Conservation (phyloP, 192 early-diverging fungal species). For the Gryganskiella cystojenkinii region DNA sequence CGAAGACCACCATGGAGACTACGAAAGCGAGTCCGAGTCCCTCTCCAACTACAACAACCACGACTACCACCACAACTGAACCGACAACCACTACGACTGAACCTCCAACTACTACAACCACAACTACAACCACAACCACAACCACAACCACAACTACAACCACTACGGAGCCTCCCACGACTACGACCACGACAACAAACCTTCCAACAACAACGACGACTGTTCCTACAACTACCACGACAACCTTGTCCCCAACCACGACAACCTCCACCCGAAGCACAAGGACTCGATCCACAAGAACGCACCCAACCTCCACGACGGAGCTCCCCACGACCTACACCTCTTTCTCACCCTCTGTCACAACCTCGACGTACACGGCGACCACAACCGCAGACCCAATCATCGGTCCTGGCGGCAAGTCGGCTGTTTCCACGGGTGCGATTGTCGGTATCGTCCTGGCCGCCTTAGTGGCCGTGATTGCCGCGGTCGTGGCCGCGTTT, state of each 20-base stretch:
- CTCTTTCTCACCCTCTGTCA: slow-evolving; percentile 1
- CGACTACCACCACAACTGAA: background rate
- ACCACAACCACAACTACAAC: background rate
- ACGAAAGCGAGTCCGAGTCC: background rate
- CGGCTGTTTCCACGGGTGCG: slow-evolving; percentile 13
- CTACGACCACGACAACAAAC: background rate
- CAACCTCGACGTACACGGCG: background rate
- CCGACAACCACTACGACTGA: slow-evolving; percentile 4
- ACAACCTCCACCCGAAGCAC: slow-evolving; percentile 10
- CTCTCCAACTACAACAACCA: slow-evolving; percentile 1
- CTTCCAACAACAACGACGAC: slow-evolving; percentile 1
- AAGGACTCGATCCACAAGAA: background rate
- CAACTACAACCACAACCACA: background rate
- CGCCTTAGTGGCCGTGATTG: slow-evolving; percentile 11
- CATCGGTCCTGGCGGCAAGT: background rate
- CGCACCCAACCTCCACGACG: background rate
- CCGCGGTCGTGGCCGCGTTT: slow-evolving; percentile 9
- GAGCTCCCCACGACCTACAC: slow-evolving; percentile 7
- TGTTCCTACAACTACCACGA: background rate
- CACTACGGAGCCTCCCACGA: background rate
- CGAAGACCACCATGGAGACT: slow-evolving; percentile 5
- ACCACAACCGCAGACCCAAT: slow-evolving; percentile 7
- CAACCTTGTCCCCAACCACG: background rate
- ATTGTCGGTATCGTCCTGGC: slow-evolving; percentile 29
- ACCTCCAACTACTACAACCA: background rate